Evolutionary conservation across 768 basidiomycete species (phyloP).

Genomic region (Tubosaeta sp.): DNA sequence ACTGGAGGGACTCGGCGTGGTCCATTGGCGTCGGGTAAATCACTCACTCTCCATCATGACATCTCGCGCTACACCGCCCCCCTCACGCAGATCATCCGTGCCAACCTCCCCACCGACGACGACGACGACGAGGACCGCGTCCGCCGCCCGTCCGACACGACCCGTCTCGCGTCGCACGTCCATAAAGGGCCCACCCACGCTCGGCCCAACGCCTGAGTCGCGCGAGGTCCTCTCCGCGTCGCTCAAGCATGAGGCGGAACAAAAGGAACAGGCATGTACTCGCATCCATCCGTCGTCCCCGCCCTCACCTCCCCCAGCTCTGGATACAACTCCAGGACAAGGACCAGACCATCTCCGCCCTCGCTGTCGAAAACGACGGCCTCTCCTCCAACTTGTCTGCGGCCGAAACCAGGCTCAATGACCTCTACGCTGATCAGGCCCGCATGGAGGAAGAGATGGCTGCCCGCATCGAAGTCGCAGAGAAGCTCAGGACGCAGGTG

Average conservation of each 20-base stretch:
- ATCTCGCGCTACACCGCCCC: conserved; percentile 41
- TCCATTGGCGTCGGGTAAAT: conserved; percentile 4
- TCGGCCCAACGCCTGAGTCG: conserved; percentile 40
- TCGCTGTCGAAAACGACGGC: conserved; percentile 61
- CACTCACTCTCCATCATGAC: conserved; percentile 32
- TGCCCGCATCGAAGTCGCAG: conserved; percentile 75
- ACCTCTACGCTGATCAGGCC: conserved; percentile 77
- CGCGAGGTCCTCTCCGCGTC: conserved; percentile 56
- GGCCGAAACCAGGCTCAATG: conserved; percentile 70
- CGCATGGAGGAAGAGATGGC: conserved; percentile 80
- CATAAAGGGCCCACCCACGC: conserved; percentile 37
- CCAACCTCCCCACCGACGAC: conserved; percentile 36
- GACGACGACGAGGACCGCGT: conserved; percentile 42
- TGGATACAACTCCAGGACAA: conserved; percentile 75
- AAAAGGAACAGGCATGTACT: conserved; percentile 68
- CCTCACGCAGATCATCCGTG: conserved; percentile 43
- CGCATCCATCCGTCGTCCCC: conserved; percentile 2
- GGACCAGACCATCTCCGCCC: conserved; percentile 59
- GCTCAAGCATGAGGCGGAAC: conserved; percentile 73
- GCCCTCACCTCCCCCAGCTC: conserved; percentile 44
- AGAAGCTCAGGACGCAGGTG: conserved; percentile 76
- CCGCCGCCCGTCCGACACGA: conserved; percentile 56
- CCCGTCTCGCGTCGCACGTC: conserved; percentile 51
- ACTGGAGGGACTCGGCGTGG: conserved; percentile 32
- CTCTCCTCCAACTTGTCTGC: conserved; percentile 60